Percentiles rank a stretch among this genome's conserved stretches.
Conservation (phyloP, 208 protist species). For the Herpetomonas samuelpessoai region DNA sequence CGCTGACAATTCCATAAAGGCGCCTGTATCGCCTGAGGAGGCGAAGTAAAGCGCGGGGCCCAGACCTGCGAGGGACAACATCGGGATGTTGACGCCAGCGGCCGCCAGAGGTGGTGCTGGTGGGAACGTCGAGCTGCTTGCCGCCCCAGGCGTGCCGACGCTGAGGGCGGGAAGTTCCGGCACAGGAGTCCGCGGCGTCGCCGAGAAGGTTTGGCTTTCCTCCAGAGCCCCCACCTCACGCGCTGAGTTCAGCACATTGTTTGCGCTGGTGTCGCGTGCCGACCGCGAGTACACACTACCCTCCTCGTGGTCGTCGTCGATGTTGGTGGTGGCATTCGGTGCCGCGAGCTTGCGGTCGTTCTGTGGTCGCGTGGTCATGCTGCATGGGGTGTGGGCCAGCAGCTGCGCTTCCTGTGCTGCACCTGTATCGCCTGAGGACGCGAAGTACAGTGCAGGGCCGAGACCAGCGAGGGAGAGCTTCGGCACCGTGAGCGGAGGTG, state of each 20-base stretch:
- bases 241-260: neutral
- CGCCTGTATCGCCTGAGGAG: constrained; percentile 59
- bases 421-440: constrained; percentile 54
- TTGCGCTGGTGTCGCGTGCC: neutral
- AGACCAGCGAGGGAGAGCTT: constrained; percentile 42
- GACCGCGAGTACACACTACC: neutral
- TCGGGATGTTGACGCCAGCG: constrained; percentile 27
- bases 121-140: neutral
- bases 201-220: neutral
- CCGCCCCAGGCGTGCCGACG: neutral
- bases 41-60: constrained; percentile 62
- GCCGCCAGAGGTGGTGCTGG: constrained; percentile 9
- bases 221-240: neutral
- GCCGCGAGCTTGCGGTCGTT: neutral
- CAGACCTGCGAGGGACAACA: constrained; percentile 35
- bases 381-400: neutral
- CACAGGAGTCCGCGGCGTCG: neutral
- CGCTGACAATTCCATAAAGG: constrained; percentile 25
- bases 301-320: neutral
- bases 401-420: constrained; percentile 13
- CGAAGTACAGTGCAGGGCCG: constrained; percentile 57
- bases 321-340: neutral
- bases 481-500: constrained; percentile 28
- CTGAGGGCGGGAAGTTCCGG: neutral
- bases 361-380: neutral